Percentiles rank a stretch among this genome's conserved stretches.
phyloP scores from a whole-genome alignment of 2,329 filamentous ascomycete genomes.

The Blumeriella jaapii region DNA sequence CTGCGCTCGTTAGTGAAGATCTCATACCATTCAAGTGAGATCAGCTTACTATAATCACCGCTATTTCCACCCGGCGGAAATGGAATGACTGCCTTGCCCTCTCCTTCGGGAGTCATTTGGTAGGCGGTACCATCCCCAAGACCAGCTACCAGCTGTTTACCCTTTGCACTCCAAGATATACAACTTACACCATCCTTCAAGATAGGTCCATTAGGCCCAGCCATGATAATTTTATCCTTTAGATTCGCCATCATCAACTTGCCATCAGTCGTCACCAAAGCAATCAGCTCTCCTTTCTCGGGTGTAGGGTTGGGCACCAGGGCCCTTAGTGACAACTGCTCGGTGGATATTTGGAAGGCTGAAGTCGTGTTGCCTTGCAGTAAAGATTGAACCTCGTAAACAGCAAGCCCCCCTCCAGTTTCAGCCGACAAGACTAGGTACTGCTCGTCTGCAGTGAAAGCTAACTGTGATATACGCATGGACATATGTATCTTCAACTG shows the following conservation, averaged over 20 bases:
- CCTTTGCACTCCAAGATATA: constrained; percentile 81
- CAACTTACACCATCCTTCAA: constrained; percentile 70
- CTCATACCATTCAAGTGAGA: background rate
- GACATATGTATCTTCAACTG: constrained; percentile 63
- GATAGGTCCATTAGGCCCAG: constrained; percentile 48
- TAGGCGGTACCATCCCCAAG: constrained; percentile 66
- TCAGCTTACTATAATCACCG: constrained; percentile 52
- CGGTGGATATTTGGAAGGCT: constrained; percentile 66
- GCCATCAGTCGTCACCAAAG: constrained; percentile 68
- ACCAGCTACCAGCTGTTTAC: constrained; percentile 86
- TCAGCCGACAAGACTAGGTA: constrained; percentile 77
- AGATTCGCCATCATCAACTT: constrained; percentile 78
- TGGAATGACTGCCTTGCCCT: constrained; percentile 66
- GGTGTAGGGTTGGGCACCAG: constrained; percentile 71
- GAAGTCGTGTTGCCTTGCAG: constrained; percentile 54
- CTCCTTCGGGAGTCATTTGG: constrained; percentile 76
- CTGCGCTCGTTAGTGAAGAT: constrained; percentile 32
- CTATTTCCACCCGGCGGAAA: constrained; percentile 55
- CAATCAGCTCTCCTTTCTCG: constrained; percentile 63
- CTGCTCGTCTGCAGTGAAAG: constrained; percentile 82
- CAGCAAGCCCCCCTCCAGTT: constrained; percentile 65
- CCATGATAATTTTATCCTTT: constrained; percentile 48
- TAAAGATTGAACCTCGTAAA: constrained; percentile 66
- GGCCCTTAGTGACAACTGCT: constrained; percentile 59
- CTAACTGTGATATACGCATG: constrained; percentile 72